Conservation (phyloP, 139 green algal genomes). For the Chlorella sorokiniana region DNA sequence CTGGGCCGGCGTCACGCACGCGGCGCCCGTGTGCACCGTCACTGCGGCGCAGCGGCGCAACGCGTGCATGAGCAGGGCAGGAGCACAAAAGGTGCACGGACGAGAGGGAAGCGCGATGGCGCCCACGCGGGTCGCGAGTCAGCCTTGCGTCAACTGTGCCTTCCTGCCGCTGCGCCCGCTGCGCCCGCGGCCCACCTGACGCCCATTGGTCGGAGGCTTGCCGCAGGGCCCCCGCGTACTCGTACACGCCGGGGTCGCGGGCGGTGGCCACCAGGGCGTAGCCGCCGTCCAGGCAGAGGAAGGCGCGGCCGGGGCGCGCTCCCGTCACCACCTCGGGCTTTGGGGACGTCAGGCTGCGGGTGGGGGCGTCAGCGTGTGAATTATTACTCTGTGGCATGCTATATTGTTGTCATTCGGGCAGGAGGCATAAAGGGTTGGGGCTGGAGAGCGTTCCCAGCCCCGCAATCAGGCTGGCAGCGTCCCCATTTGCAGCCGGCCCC, state of each 20-base stretch:
- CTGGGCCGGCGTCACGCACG: conserved; percentile 20
- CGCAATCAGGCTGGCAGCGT: no score
- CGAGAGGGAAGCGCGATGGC: background rate
- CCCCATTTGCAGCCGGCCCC: no score
- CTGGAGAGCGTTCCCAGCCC: background rate
- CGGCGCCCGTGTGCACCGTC: conserved; percentile 50
- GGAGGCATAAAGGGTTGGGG: background rate
- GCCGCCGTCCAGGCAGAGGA: conserved; percentile 44
- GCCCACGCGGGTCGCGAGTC: background rate
- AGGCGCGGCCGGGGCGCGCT: conserved; percentile 37
- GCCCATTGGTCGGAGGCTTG: conserved; percentile 26
- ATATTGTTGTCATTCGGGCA: no score
- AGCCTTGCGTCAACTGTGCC: background rate
- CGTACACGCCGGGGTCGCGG: conserved; percentile 64
- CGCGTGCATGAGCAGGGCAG: background rate
- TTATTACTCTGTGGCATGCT: no score
- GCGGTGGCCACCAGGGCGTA: conserved; percentile 54
- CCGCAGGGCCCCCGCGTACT: conserved; percentile 47
- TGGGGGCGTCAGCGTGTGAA: no score
- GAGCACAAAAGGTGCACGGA: background rate
- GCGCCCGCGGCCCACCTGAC: conserved; percentile 6
- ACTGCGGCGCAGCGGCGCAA: background rate
- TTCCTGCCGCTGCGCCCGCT: background rate
- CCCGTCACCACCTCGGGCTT: conserved; percentile 41
- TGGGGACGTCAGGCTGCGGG: conserved; percentile 59